Conservation (phyloP, 1,284 basidiomycete genomes). For the Papiliotrema terrestris region DNA sequence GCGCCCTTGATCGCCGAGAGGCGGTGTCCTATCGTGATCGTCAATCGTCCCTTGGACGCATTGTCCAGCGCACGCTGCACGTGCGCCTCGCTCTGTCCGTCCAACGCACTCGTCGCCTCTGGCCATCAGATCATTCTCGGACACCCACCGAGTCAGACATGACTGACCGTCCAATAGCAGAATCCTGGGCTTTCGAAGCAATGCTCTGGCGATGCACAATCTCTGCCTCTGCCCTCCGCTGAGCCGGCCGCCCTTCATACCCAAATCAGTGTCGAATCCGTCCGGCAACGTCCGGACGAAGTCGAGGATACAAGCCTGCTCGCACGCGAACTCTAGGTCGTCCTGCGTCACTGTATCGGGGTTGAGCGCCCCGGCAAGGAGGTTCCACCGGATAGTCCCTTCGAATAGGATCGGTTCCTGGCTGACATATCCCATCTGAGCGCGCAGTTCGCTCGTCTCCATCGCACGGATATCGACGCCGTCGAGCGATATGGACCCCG, state of each 20-base stretch:
- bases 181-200: constrained; percentile 48
- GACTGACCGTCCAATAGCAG: constrained; percentile 42
- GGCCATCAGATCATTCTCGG: background rate
- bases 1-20: constrained; percentile 44
- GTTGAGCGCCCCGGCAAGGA: constrained; percentile 37
- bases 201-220: constrained; percentile 50
- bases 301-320: constrained; percentile 48
- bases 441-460: constrained; percentile 39
- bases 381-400: constrained; percentile 39
- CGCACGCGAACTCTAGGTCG: constrained; percentile 46
- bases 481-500: constrained; percentile 46
- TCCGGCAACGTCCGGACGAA: constrained; percentile 48
- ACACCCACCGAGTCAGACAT: background rate
- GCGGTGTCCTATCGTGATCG: constrained; percentile 49
- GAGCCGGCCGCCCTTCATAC: constrained; percentile 49
- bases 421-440: constrained; percentile 50
- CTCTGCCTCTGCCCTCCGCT: constrained; percentile 52
- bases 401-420: constrained; percentile 52
- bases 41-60: constrained; percentile 37
- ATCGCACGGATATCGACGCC: constrained; percentile 46
- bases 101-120: constrained; percentile 33
- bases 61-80: constrained; percentile 50
- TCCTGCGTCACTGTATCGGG: constrained; percentile 40
- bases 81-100: constrained; percentile 41
- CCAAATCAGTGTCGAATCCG: constrained; percentile 50